phyloP scores from a whole-genome alignment of 163 green algal genomes.

The Scenedesmus sp. region DNA sequence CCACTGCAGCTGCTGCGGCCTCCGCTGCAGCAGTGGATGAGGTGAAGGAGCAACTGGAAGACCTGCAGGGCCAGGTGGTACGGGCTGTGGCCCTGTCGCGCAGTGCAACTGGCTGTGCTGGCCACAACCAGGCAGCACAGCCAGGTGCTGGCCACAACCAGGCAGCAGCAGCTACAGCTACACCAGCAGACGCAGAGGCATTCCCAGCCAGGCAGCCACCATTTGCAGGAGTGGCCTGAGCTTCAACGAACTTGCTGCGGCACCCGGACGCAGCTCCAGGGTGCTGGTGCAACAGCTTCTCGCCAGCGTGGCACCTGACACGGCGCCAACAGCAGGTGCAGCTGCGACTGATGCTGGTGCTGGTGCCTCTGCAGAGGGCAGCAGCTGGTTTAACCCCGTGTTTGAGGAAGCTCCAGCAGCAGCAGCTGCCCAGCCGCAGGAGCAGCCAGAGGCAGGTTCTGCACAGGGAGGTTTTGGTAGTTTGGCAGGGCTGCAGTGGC shows the following conservation, averaged over 20 bases:
- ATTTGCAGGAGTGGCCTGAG: neutral
- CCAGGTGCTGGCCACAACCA: neutral
- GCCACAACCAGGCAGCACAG: neutral
- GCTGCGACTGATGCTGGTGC: neutral
- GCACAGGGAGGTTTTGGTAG: neutral
- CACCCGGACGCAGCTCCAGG: neutral
- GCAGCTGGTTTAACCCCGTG: neutral
- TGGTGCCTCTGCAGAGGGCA: neutral
- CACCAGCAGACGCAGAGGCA: neutral
- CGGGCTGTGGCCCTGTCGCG: neutral
- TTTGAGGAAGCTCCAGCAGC: neutral
- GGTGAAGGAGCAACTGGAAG: neutral
- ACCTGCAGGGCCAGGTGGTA: constrained; percentile 17
- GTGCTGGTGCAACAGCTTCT: neutral
- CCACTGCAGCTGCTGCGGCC: constrained; percentile 9
- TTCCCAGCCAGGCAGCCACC: neutral
- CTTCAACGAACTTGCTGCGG: neutral
- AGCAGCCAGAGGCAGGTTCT: neutral
- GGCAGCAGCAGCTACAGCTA: neutral
- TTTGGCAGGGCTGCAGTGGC: neutral
- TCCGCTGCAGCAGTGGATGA: constrained; percentile 16
- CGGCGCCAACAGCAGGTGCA: neutral
- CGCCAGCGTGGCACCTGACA: neutral
- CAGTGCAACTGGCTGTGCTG: neutral
- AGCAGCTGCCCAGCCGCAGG: neutral